A percentile compares a stretch with the other conserved stretches of the same genome.
These are phyloP conservation scores for Terfezia boudieri DNA, from an alignment of 495 filamentous ascomycete genomes.

Conservation along the genomic window DNA sequence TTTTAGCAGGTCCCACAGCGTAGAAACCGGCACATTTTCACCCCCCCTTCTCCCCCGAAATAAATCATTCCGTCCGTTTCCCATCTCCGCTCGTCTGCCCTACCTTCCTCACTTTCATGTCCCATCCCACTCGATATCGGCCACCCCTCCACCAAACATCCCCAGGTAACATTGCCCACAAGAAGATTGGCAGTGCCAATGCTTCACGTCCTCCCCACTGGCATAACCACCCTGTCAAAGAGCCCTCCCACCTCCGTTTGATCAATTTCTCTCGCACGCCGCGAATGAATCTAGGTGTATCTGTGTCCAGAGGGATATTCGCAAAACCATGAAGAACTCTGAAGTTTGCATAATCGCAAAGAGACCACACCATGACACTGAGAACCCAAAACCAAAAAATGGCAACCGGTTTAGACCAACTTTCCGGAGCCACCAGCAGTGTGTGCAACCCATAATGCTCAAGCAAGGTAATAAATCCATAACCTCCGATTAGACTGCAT, in stretches of 20 bases:
- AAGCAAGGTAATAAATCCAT: constrained; percentile 19
- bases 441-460: neutral
- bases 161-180: constrained; percentile 60
- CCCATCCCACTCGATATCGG: constrained; percentile 56
- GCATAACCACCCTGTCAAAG: constrained; percentile 45
- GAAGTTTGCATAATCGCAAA: constrained; percentile 51
- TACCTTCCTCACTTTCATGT: constrained; percentile 43
- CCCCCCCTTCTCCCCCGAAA: too few species aligned
- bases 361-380: constrained; percentile 46
- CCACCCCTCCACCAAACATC: constrained; percentile 69
- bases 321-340: constrained; percentile 44
- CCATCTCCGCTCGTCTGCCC: neutral
- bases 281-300: constrained; percentile 51
- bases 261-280: constrained; percentile 1
- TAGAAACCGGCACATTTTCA: too few species aligned
- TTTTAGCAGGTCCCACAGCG: too few species aligned
- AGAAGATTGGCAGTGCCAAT: constrained; percentile 71
- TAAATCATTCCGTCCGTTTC: neutral
- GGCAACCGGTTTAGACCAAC: constrained; percentile 40
- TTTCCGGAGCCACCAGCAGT: constrained; percentile 24
- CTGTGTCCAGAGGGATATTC: constrained; percentile 45
- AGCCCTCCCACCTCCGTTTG: constrained; percentile 26
- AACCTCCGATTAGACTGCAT: constrained; percentile 59
- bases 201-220: constrained; percentile 74
- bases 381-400: constrained; percentile 43